Percentiles rank a stretch among this genome's conserved stretches.
Evolutionary conservation across 176 grass and related monocot species (phyloP).

Genomic region (Bolboschoenus planiculmis): DNA sequence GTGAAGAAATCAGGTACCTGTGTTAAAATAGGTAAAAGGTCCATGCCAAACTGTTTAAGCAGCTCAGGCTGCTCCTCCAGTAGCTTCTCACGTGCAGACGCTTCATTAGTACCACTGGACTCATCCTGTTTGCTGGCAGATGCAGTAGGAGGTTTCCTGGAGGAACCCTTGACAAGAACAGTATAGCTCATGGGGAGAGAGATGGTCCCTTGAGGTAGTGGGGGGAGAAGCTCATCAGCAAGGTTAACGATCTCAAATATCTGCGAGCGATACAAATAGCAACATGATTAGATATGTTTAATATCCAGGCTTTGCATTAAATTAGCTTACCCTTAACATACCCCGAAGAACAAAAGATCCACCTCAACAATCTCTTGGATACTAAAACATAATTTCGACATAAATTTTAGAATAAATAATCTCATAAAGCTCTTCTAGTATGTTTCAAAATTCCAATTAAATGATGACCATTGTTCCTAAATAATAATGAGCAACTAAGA

Average conservation of each 20-base stretch:
- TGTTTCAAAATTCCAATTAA: background rate
- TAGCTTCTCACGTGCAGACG: constrained; percentile 65
- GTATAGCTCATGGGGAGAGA: constrained; percentile 46
- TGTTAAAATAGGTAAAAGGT: constrained; percentile 69
- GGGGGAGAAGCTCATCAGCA: constrained; percentile 70
- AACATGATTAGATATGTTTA: background rate
- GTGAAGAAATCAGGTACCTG: constrained; percentile 35
- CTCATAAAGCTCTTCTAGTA: background rate
- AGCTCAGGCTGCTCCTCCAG: constrained; percentile 80
- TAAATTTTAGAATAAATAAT: background rate
- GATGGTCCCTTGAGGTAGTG: constrained; percentile 65
- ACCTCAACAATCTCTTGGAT: background rate
- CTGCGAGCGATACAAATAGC: constrained; percentile 34
- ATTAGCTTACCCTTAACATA: background rate
- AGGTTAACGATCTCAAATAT: constrained; percentile 87
- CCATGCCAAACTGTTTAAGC: constrained; percentile 77
- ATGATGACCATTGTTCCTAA: background rate
- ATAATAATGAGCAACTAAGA: background rate
- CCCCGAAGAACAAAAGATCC: background rate
- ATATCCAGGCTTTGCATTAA: background rate
- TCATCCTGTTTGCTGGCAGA: constrained; percentile 42
- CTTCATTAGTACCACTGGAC: constrained; percentile 32
- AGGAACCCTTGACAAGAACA: constrained; percentile 44
- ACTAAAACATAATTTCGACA: background rate
- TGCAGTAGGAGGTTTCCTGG: constrained; percentile 33